phyloP scores from a whole-genome alignment of 805 yeast species.

The Pichia membranifaciens region DNA sequence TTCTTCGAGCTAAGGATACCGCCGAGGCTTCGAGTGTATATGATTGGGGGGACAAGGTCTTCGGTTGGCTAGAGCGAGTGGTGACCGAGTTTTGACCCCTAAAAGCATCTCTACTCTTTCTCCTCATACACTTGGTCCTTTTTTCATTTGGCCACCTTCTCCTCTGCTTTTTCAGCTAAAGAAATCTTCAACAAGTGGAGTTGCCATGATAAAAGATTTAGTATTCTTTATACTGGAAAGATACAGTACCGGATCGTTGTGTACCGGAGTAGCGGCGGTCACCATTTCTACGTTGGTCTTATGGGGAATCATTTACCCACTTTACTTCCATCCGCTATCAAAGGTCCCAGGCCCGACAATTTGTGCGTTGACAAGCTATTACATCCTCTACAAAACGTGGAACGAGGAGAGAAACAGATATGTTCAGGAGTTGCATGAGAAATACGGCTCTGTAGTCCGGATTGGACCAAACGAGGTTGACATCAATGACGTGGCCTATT shows the following conservation, averaged over 20 bases:
- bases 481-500: slow-evolving; percentile 42
- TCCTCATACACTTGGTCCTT: too few relatives aligned
- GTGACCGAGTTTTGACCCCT: too few relatives aligned
- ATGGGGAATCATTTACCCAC: slow-evolving; percentile 36
- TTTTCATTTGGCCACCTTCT: too few relatives aligned
- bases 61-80: too few relatives aligned
- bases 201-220: neutral
- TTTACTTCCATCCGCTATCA: slow-evolving; percentile 43
- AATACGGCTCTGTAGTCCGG: slow-evolving; percentile 59
- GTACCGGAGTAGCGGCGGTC: slow-evolving; percentile 1
- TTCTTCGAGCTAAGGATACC: too few relatives aligned
- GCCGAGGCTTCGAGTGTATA: too few relatives aligned
- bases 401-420: slow-evolving; percentile 42
- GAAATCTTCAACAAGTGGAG: too few relatives aligned
- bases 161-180: too few relatives aligned
- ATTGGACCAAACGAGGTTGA: slow-evolving; percentile 59
- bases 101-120: too few relatives aligned
- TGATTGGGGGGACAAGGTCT: too few relatives aligned
- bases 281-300: slow-evolving; percentile 9
- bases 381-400: slow-evolving; percentile 39
- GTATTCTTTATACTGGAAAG: too few relatives aligned
- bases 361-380: slow-evolving; percentile 40
- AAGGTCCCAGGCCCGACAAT: slow-evolving; percentile 54
- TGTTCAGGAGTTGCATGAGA: slow-evolving; percentile 45
- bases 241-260: neutral